These are phyloP conservation scores for Acacia acuminata DNA, from an alignment of 306 rosid genomes.

Conservation along the genomic window DNA sequence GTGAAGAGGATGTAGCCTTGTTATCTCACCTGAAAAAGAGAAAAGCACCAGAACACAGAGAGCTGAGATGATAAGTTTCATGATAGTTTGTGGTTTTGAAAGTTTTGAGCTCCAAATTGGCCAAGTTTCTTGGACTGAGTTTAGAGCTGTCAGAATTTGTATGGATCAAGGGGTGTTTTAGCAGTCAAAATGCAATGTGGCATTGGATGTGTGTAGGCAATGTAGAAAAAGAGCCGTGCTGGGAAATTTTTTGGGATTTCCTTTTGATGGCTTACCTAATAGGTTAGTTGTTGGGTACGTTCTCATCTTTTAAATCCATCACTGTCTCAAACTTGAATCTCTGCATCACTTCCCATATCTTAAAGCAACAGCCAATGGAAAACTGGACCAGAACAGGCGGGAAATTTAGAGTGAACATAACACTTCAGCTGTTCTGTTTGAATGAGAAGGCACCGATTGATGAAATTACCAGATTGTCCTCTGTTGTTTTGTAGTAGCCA, in stretches of 20 bases:
- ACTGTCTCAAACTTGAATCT: constrained; percentile 26
- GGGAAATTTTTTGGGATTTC: constrained; percentile 28
- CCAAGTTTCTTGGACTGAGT: constrained; percentile 3
- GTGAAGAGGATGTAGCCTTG: not conserved
- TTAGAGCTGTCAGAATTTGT: constrained; percentile 21
- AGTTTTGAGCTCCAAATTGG: not conserved
- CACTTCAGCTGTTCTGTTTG: constrained; percentile 55
- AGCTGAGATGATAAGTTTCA: constrained; percentile 57
- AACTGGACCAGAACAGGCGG: constrained; percentile 32
- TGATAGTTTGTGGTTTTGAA: constrained; percentile 20
- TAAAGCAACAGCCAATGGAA: constrained; percentile 63
- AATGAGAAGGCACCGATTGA: constrained; percentile 41
- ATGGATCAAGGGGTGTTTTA: constrained; percentile 2
- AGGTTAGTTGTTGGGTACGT: constrained; percentile 57
- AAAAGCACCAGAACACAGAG: constrained; percentile 48
- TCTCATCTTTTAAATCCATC: constrained; percentile 29
- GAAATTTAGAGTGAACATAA: constrained; percentile 43
- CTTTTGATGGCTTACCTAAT: constrained; percentile 53
- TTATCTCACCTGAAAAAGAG: constrained; percentile 58
- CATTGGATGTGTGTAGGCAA: constrained; percentile 21
- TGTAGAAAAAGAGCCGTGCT: constrained; percentile 21
- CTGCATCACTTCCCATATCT: constrained; percentile 61
- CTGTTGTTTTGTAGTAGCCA: not conserved
- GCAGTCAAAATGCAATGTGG: constrained; percentile 18
- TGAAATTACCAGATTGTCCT: not conserved